Conservation (phyloP, 306 rosid genomes). For the Quercus suber region DNA sequence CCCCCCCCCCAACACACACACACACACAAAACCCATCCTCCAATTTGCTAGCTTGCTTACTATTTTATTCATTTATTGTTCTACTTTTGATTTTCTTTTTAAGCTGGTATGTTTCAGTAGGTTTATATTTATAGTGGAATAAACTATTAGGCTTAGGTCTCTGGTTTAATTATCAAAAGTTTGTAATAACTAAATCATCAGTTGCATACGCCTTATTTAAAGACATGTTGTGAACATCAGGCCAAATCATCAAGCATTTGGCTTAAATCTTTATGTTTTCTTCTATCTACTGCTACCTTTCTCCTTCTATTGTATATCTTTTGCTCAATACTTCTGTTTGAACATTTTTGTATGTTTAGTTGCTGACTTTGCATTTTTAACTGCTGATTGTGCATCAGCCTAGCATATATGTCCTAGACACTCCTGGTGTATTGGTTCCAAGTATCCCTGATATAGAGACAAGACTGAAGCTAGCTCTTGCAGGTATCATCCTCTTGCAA, state of each 20-base stretch:
- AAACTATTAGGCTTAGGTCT: no score
- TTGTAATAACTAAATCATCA: no score
- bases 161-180: no score
- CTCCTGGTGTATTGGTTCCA: conserved; percentile 89
- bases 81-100: no score
- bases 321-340: neutral
- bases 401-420: conserved; percentile 85
- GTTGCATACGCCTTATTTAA: no score
- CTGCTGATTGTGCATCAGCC: conserved; percentile 87
- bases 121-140: no score
- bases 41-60: no score
- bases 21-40: no score
- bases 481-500: conserved; percentile 32
- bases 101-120: no score
- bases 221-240: no score
- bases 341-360: neutral
- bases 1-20: no score
- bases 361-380: conserved; percentile 6
- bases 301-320: neutral
- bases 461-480: conserved; percentile 30
- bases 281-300: neutral
- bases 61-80: no score
- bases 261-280: neutral
- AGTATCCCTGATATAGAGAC: conserved; percentile 87
- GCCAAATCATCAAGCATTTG: neutral